phyloP scores from a whole-genome alignment of 1,284 basidiomycete species.

The Veloporphyrellus conicus region DNA sequence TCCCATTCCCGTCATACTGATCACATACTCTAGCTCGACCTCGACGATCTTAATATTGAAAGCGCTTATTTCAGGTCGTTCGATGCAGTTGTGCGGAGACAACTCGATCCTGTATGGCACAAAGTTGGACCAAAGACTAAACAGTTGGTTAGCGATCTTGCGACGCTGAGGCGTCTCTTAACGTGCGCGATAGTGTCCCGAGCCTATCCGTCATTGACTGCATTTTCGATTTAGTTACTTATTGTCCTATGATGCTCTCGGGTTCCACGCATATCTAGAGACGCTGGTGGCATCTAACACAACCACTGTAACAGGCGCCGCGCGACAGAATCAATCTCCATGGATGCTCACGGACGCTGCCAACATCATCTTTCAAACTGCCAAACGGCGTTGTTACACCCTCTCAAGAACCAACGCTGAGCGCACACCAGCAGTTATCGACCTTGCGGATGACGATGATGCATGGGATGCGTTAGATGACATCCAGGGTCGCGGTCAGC shows the following conservation, averaged over 20 bases:
- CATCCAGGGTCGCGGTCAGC: constrained; percentile 41
- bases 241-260: constrained; percentile 86
- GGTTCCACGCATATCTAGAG: constrained; percentile 90
- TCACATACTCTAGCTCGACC: constrained; percentile 63
- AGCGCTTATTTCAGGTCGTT: constrained; percentile 95
- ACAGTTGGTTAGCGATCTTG: constrained; percentile 86
- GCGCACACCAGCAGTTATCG: constrained; percentile 12
- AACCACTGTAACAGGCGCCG: constrained; percentile 45
- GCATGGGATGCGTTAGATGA: constrained; percentile 71
- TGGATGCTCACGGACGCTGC: constrained; percentile 93
- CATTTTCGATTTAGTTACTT: constrained; percentile 50
- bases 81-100: constrained; percentile 83
- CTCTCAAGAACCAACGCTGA: constrained; percentile 39
- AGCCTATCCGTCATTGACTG: neutral
- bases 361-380: constrained; percentile 81
- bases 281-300: constrained; percentile 80
- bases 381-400: constrained; percentile 75
- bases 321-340: constrained; percentile 65
- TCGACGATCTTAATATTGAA: constrained; percentile 91
- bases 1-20: neutral
- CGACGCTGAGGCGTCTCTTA: constrained; percentile 80
- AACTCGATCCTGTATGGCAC: constrained; percentile 95
- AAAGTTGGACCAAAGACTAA: constrained; percentile 90
- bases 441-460: constrained; percentile 58
- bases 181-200: constrained; percentile 45